Conservation (phyloP, 2,329 filamentous ascomycete species). For the Ramichloridium luteum region DNA sequence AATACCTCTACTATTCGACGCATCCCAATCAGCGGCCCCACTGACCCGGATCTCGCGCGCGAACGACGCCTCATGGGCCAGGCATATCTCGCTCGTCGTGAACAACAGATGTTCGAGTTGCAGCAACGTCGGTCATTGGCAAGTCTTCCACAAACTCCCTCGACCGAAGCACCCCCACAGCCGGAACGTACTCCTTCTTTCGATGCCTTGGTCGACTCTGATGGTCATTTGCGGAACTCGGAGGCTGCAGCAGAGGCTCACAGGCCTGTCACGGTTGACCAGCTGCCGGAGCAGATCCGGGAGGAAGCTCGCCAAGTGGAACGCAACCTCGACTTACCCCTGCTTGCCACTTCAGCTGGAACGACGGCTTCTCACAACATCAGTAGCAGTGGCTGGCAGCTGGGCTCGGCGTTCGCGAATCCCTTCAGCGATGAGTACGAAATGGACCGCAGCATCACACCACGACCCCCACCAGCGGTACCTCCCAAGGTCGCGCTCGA, state of each 20-base stretch:
- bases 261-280: slow-evolving; percentile 12
- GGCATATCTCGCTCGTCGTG: slow-evolving; percentile 25
- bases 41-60: slow-evolving; percentile 22
- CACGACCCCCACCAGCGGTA: slow-evolving; percentile 32
- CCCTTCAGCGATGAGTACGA: slow-evolving; percentile 35
- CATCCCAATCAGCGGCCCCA: slow-evolving; percentile 20
- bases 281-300: slow-evolving; percentile 9
- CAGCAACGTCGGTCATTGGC: slow-evolving; percentile 17
- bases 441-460: slow-evolving; percentile 27
- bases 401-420: slow-evolving; percentile 31
- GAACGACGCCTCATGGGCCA: slow-evolving; percentile 24
- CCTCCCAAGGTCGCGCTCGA: slow-evolving; percentile 32
- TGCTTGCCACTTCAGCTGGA: slow-evolving; percentile 12
- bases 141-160: slow-evolving; percentile 8
- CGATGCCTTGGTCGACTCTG: slow-evolving; percentile 22
- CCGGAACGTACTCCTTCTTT: slow-evolving; percentile 16
- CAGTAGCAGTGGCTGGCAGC: slow-evolving; percentile 27
- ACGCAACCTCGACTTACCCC: slow-evolving; percentile 13
- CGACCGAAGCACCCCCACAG: slow-evolving; percentile 10
- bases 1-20: slow-evolving; percentile 17
- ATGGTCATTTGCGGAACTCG: slow-evolving; percentile 18
- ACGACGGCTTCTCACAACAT: slow-evolving; percentile 5
- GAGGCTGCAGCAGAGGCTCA: slow-evolving; percentile 5
- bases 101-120: slow-evolving; percentile 24
- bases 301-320: slow-evolving; percentile 18